These are phyloP conservation scores for Diversispora epigaea DNA, from an alignment of 192 early-diverging fungal genomes.

Conservation along the genomic window DNA sequence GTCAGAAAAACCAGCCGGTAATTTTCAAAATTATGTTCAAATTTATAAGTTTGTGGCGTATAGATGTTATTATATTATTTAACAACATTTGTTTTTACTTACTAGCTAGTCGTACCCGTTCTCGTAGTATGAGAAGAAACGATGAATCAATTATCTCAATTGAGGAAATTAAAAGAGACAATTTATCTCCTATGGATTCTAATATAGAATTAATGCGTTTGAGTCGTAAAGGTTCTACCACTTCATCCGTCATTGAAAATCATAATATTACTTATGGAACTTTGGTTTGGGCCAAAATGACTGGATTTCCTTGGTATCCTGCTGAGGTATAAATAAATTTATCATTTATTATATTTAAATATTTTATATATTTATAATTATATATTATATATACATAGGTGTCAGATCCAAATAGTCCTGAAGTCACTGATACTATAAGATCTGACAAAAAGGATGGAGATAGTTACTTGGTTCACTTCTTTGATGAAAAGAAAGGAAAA, in stretches of 20 bases:
- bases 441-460: slow-evolving; percentile 33
- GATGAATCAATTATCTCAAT: not conserved
- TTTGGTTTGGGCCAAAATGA: slow-evolving; percentile 56
- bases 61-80: too few relatives aligned
- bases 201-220: not conserved
- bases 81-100: not conserved
- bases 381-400: slow-evolving; percentile 38
- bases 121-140: not conserved
- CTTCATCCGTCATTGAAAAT: not conserved
- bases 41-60: too few relatives aligned
- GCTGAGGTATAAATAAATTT: slow-evolving; percentile 41
- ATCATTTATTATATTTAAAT: not conserved
- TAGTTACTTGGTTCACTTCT: slow-evolving; percentile 39
- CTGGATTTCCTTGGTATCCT: slow-evolving; percentile 55
- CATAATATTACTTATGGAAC: slow-evolving; percentile 25
- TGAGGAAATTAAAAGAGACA: not conserved
- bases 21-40: not conserved
- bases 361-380: not conserved
- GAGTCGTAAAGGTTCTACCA: slow-evolving; percentile 2
- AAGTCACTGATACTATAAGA: slow-evolving; percentile 38
- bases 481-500: slow-evolving; percentile 36
- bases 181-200: not conserved
- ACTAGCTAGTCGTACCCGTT: not conserved
- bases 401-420: slow-evolving; percentile 38
- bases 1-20: not conserved